Percentiles rank a stretch among this genome's conserved stretches.
phyloP scores from a whole-genome alignment of 2,329 filamentous ascomycete species.

The Sordariomycetes sp. region DNA sequence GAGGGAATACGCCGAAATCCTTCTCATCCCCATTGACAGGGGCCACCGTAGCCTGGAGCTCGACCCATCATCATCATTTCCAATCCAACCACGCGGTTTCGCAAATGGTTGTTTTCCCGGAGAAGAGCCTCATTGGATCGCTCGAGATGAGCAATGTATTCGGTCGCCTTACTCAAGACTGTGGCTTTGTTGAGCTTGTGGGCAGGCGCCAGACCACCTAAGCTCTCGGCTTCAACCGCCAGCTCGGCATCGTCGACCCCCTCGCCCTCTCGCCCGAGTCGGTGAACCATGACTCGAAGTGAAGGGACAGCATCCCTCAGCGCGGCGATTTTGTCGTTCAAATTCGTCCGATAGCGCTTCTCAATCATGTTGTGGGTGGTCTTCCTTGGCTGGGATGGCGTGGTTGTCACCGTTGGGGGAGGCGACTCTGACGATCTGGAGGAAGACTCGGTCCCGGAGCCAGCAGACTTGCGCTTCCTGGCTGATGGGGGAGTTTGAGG shows the following conservation, averaged over 20 bases:
- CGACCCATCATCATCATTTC: slow-evolving; percentile 17
- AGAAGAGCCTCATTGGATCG: slow-evolving; percentile 21
- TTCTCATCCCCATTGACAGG: neutral
- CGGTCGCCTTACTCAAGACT: slow-evolving; percentile 36
- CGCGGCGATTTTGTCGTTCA: slow-evolving; percentile 95
- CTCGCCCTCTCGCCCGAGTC: too few species aligned
- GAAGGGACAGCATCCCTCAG: slow-evolving; percentile 87
- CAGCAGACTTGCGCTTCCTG: too few species aligned
- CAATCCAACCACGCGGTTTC: slow-evolving; percentile 17
- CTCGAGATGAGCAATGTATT: slow-evolving; percentile 26
- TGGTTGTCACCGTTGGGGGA: too few species aligned
- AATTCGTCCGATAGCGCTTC: slow-evolving; percentile 89
- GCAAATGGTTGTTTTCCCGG: slow-evolving; percentile 20
- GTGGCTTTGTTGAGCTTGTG: slow-evolving; percentile 94
- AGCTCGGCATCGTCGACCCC: too few species aligned
- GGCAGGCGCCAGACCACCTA: too few species aligned
- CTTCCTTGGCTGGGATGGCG: too few species aligned
- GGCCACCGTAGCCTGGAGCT: neutral
- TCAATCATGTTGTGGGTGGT: slow-evolving; percentile 98
- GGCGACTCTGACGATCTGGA: too few species aligned
- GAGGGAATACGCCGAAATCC: neutral
- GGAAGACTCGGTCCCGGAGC: too few species aligned
- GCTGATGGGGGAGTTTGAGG: too few species aligned
- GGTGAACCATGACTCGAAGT: slow-evolving; percentile 75
- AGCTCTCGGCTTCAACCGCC: too few species aligned